Conservation (phyloP, 1,284 basidiomycete species). For the Ceratobasidium sp. region DNA sequence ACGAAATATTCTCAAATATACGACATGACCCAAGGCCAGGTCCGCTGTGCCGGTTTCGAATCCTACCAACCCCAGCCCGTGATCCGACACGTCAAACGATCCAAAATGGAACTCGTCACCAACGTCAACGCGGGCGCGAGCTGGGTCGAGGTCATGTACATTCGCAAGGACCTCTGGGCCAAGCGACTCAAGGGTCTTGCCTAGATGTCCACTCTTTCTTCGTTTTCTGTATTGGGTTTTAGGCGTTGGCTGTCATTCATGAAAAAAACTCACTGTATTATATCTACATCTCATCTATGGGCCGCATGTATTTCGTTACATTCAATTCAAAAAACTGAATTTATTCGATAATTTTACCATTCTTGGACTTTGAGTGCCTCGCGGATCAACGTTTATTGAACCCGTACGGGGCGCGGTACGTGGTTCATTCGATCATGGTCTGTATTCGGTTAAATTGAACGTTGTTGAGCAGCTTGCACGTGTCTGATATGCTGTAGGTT, state of each 20-base stretch:
- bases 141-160: conserved; percentile 31
- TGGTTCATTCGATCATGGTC: background rate
- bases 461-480: background rate
- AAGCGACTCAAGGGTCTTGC: conserved; percentile 1
- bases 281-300: background rate
- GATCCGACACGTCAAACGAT: background rate
- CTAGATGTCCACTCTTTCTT: background rate
- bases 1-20: conserved; percentile 24
- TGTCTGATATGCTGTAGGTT: background rate
- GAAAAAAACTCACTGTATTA: conserved; percentile 5
- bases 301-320: background rate
- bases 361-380: background rate
- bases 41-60: conserved; percentile 24
- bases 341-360: background rate
- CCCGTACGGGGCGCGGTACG: background rate
- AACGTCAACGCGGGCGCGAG: conserved; percentile 26
- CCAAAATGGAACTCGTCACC: conserved; percentile 33
- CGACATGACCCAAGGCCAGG: background rate
- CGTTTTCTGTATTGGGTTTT: background rate
- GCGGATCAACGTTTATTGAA: background rate
- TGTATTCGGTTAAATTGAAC: background rate
- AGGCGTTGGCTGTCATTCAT: background rate
- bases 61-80: background rate
- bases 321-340: background rate
- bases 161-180: conserved; percentile 28